phyloP scores from a whole-genome alignment of 179 eudicot species.

The Kewa caespitosa region DNA sequence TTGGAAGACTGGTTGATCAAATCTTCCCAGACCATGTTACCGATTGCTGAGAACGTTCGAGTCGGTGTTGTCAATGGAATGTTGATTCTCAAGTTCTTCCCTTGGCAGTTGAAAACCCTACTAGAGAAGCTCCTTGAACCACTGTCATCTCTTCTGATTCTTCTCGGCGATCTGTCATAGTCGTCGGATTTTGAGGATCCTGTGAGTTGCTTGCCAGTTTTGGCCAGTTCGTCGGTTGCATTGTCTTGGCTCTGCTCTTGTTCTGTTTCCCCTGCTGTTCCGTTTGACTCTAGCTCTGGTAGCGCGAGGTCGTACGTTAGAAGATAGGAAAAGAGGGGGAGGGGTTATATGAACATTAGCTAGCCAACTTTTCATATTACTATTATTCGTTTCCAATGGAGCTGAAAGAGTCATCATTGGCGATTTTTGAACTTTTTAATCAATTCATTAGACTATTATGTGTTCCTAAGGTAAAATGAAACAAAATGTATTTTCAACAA shows the following conservation, averaged over 20 bases:
- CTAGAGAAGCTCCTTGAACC: conserved; percentile 51
- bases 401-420: no score
- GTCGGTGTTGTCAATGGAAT: conserved; percentile 84
- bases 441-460: no score
- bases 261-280: conserved; percentile 41
- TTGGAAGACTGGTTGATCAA: conserved; percentile 59
- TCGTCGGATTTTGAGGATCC: conserved; percentile 49
- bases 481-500: no score
- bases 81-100: conserved; percentile 61
- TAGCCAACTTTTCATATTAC: no score
- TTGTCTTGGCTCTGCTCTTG: conserved; percentile 40
- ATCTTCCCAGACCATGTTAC: conserved; percentile 77
- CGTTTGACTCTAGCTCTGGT: conserved; percentile 54
- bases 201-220: conserved; percentile 29
- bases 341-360: not conserved
- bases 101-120: conserved; percentile 49
- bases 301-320: not conserved
- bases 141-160: conserved; percentile 44
- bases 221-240: conserved; percentile 30
- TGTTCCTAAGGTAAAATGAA: no score
- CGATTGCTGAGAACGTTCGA: conserved; percentile 73
- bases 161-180: conserved; percentile 36
- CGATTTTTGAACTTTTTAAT: no score
- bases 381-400: no score
- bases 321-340: not conserved